A percentile compares a stretch with the other conserved stretches of the same genome.
These are phyloP conservation scores for Combretum micranthum DNA, from an alignment of 345 rosid genomes.

Conservation along the genomic window DNA sequence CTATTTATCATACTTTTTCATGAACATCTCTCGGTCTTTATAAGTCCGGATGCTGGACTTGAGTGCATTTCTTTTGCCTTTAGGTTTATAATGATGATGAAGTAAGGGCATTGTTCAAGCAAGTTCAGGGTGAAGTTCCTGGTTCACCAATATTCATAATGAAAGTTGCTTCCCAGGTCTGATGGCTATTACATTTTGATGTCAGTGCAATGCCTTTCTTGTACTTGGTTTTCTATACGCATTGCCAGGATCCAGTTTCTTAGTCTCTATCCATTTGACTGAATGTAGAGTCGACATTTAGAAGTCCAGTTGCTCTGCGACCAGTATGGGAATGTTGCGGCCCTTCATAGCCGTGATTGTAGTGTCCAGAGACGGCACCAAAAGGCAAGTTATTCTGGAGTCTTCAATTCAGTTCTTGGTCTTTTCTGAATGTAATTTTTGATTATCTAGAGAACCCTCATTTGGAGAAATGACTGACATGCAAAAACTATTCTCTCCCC, in stretches of 20 bases:
- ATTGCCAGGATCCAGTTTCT: slow-evolving; percentile 3
- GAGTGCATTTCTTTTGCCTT: background rate
- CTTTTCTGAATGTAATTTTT: background rate
- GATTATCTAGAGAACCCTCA: background rate
- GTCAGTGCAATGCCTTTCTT: slow-evolving; percentile 6
- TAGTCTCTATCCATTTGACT: slow-evolving; percentile 3
- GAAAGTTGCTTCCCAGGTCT: slow-evolving; percentile 99
- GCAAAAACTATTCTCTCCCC: too few relatives aligned
- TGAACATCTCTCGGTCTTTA: background rate
- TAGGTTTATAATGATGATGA: slow-evolving; percentile 99
- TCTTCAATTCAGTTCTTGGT: slow-evolving; percentile 11
- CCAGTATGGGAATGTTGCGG: slow-evolving; percentile 93
- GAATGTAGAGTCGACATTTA: slow-evolving; percentile 85
- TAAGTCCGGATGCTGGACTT: background rate
- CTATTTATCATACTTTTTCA: too few relatives aligned
- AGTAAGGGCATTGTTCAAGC: slow-evolving; percentile 95
- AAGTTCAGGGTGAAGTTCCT: slow-evolving; percentile 99
- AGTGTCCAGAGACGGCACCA: slow-evolving; percentile 99
- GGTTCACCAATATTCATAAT: slow-evolving; percentile 99
- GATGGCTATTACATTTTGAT: slow-evolving; percentile 19
- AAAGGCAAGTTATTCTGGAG: slow-evolving; percentile 45
- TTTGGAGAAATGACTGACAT: too few relatives aligned
- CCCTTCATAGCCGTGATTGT: slow-evolving; percentile 99
- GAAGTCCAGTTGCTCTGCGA: slow-evolving; percentile 99
- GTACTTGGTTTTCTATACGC: background rate